Conservation (phyloP, 306 rosid genomes). For the Lathyrus aphaca region DNA sequence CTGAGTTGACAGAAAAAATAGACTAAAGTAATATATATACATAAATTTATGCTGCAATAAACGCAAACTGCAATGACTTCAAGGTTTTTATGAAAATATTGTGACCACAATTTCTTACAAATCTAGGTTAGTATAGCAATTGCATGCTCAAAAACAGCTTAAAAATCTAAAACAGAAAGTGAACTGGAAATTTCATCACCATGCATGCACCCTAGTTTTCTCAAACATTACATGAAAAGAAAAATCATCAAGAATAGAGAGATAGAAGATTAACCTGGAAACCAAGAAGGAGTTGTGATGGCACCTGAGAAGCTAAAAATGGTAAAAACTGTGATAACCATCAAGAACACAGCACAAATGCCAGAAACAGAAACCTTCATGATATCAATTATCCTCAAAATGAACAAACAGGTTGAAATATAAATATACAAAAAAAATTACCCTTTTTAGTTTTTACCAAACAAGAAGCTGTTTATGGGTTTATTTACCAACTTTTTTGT, state of each 20-base stretch:
- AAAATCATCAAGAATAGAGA: not conserved
- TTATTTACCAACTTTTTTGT: too few relatives aligned
- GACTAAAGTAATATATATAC: not conserved
- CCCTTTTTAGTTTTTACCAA: not conserved
- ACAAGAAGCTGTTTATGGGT: not conserved
- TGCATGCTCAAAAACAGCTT: too few relatives aligned
- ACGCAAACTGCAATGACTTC: too few relatives aligned
- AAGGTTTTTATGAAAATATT: not conserved
- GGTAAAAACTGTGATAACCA: conserved; percentile 40
- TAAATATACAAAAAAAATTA: not conserved
- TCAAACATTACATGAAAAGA: not conserved
- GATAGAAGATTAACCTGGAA: conserved; percentile 43
- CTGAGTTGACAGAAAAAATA: conserved; percentile 39
- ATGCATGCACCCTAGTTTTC: conserved; percentile 30
- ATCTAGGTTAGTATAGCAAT: not conserved
- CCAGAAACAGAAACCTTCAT: conserved; percentile 67
- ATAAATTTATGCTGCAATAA: too few relatives aligned
- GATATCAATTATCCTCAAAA: not conserved
- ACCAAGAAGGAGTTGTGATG: conserved; percentile 25
- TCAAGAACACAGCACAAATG: conserved; percentile 49
- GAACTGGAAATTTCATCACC: conserved; percentile 18
- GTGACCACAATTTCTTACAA: not conserved
- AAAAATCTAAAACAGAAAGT: not conserved
- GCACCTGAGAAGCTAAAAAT: conserved; percentile 41
- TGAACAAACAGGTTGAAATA: not conserved